Base-by-base conservation (phyloP, 169 alveolate species). In the Eimeria maxima region DNA sequence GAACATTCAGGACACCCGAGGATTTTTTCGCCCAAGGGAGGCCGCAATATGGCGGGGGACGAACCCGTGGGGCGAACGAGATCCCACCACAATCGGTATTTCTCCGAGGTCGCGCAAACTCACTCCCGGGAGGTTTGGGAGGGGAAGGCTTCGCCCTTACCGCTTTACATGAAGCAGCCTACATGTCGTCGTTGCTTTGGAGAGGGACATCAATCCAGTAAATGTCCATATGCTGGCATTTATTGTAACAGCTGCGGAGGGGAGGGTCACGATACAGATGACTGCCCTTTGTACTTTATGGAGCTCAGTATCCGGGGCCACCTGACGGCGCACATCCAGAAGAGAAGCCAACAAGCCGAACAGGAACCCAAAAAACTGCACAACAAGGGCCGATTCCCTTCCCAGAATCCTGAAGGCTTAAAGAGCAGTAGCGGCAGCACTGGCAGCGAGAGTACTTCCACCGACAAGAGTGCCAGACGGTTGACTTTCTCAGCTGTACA, bases 331-430 rank as follows among this genome's bases (percentile, higher is more conserved):
- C 47, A 84, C 38, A 60, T 84, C 33, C 93, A 60, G 42, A 57
- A 84, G 24, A 45, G 78, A n/a, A 57, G 42, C 60, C 60, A 84
- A 47, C 74, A 84, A 84, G 78, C 74, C 8, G 50, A 8, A 27
- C 47, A 24, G 20, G 24, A n/a, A 6, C 50, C 13, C 4, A n/a
- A 8, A 13, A 11, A 14, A 8, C 3, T 29, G n/a, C 38, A 55
- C 14, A 80, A 60, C 63, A 84, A 84, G 57, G 93, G 93, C 20
- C 18, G 93, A 16, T 84, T 84, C 60, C 93, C 93, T n/a, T 69
- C 93, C 63, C 90, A n/a, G 50, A 73, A 81, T 81, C 53, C 90
- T 53, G 57, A 81, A 53, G 0, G 50, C 11, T 14, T 53, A 0
- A 33, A 1, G 71, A 50, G 27, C 90, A 18, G 53, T 33, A 81